These are phyloP conservation scores for Phytophthora multivora DNA, from an alignment of 352 stramenopile species.

Conservation along the genomic window DNA sequence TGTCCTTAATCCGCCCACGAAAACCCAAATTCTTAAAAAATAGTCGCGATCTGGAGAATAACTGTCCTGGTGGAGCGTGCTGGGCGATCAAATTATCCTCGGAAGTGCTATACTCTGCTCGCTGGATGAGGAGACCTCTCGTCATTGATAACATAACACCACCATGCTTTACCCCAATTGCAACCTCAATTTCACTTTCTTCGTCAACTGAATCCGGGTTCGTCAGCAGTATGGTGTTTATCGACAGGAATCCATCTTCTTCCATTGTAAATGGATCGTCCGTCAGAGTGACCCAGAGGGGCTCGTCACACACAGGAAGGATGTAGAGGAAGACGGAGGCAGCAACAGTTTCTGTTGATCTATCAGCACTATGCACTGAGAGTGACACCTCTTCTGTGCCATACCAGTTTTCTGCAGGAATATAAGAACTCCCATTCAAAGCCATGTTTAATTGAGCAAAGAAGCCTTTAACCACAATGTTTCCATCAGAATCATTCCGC, in stretches of 20 bases:
- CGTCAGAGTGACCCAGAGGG: conserved; percentile 32
- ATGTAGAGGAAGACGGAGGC: conserved; percentile 47
- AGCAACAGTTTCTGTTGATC: conserved; percentile 2
- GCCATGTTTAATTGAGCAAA: conserved; percentile 57
- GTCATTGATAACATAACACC: conserved; percentile 60
- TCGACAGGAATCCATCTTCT: conserved; percentile 52
- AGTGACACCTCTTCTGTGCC: conserved; percentile 57
- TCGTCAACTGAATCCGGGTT: conserved; percentile 39
- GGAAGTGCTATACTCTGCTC: conserved; percentile 19
- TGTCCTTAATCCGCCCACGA: conserved; percentile 36
- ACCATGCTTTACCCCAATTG: conserved; percentile 43
- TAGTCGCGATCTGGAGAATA: conserved; percentile 30
- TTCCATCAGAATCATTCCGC: conserved; percentile 22
- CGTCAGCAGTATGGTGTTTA: conserved; percentile 37
- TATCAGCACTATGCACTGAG: conserved; percentile 10
- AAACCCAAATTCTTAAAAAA: conserved; percentile 51
- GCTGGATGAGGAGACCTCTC: conserved; percentile 38
- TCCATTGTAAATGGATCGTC: conserved; percentile 29
- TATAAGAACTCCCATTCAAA: conserved; percentile 55
- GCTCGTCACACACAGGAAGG: conserved; percentile 57
- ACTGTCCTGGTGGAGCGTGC: conserved; percentile 12
- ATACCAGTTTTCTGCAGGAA: conserved; percentile 58
- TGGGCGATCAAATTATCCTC: conserved; percentile 16
- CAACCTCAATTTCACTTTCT: conserved; percentile 41
- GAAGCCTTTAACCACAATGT: conserved; percentile 48